Conservation (phyloP, 1,284 basidiomycete species). For the Stygiomarasmius scandens region DNA sequence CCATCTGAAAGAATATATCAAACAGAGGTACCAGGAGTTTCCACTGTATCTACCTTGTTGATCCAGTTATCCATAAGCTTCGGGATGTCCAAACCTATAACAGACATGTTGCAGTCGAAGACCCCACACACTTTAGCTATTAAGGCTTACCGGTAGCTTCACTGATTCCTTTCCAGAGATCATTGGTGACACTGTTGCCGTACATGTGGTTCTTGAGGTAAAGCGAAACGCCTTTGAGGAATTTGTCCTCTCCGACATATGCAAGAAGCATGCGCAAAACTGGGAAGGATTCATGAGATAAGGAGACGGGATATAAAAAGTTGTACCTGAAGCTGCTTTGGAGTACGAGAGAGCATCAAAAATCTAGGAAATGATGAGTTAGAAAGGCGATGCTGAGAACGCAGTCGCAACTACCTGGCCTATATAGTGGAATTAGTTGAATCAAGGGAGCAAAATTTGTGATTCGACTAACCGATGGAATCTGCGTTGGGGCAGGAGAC, state of each 20-base stretch:
- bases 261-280: slow-evolving; percentile 93
- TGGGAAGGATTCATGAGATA: slow-evolving; percentile 20
- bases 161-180: slow-evolving; percentile 90
- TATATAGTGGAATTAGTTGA: neutral
- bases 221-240: slow-evolving; percentile 85
- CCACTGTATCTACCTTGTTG: slow-evolving; percentile 60
- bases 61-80: slow-evolving; percentile 94
- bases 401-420: neutral
- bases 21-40: neutral
- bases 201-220: slow-evolving; percentile 87
- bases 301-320: slow-evolving; percentile 10
- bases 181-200: slow-evolving; percentile 83
- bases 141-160: slow-evolving; percentile 60
- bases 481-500: slow-evolving; percentile 89
- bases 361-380: slow-evolving; percentile 51
- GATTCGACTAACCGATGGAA: slow-evolving; percentile 74
- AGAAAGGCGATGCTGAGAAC: neutral
- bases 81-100: slow-evolving; percentile 73
- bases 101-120: neutral
- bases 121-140: neutral
- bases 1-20: slow-evolving; percentile 50
- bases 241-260: slow-evolving; percentile 88
- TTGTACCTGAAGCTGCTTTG: slow-evolving; percentile 79
- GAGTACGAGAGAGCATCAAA: slow-evolving; percentile 87
- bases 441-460: neutral